Evolutionary conservation across 768 basidiomycete species (phyloP).

Genomic region (Phlegmacium glaucopus): DNA sequence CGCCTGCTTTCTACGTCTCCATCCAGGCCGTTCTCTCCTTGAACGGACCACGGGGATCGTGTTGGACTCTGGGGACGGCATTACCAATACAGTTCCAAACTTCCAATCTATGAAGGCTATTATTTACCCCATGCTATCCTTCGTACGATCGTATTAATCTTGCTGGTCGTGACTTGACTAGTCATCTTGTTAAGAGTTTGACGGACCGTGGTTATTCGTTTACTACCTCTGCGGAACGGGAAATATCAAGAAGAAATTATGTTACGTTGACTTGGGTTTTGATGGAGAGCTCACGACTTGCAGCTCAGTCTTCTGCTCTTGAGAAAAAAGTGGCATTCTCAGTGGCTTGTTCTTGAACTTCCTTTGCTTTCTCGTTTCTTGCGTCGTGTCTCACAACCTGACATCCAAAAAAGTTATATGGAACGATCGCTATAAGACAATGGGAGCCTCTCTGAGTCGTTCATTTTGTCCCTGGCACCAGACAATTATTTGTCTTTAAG

Average conservation of each 20-base stretch:
- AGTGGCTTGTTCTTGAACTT: too few species aligned
- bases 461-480: too few species aligned
- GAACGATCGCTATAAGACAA: too few species aligned
- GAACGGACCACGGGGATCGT: slow-evolving; percentile 93
- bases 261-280: slow-evolving; percentile 93
- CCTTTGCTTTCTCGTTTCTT: too few species aligned
- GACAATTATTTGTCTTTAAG: too few species aligned
- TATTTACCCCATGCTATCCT: slow-evolving; percentile 86
- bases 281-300: slow-evolving; percentile 91
- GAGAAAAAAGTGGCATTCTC: too few species aligned
- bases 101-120: slow-evolving; percentile 96
- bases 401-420: too few species aligned
- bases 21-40: slow-evolving; percentile 82
- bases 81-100: slow-evolving; percentile 94
- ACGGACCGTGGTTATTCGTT: slow-evolving; percentile 90
- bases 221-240: slow-evolving; percentile 90
- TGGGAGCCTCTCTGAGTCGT: too few species aligned
- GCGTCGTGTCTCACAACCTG: too few species aligned
- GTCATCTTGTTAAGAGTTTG: slow-evolving; percentile 68
- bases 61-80: slow-evolving; percentile 95
- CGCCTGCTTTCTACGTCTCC: slow-evolving; percentile 80
- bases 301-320: slow-evolving; percentile 82
- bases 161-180: slow-evolving; percentile 84
- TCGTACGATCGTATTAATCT: slow-evolving; percentile 83
- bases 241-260: slow-evolving; percentile 98